A percentile compares a stretch with the other conserved stretches of the same genome.
Evolutionary conservation across 2,329 filamentous ascomycete genomes (phyloP).

Genomic region (Lachnellula willkommii): DNA sequence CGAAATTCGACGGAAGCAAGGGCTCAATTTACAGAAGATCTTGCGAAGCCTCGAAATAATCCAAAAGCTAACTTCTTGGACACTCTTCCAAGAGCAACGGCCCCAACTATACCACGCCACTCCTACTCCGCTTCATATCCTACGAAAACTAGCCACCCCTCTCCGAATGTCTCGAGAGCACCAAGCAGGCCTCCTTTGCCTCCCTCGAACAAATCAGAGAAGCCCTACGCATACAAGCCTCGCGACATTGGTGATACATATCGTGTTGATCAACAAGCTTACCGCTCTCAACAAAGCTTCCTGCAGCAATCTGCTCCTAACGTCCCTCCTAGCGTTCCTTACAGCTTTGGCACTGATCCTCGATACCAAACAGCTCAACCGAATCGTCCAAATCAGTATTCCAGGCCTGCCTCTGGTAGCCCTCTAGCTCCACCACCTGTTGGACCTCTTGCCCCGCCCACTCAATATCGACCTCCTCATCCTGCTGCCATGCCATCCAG

Average conservation of each 20-base stretch:
- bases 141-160: conserved; percentile 19
- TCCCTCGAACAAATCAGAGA: conserved; percentile 35
- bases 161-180: conserved; percentile 27
- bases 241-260: conserved; percentile 23
- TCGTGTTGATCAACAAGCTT: conserved; percentile 30
- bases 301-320: conserved; percentile 25
- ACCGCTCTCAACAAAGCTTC: conserved; percentile 30
- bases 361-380: conserved; percentile 14
- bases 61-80: conserved; percentile 68
- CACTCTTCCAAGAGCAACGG: conserved; percentile 51
- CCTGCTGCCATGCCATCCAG: conserved; percentile 11
- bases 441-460: conserved; percentile 10
- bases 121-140: conserved; percentile 32
- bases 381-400: neutral
- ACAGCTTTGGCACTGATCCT: conserved; percentile 30
- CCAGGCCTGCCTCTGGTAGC: neutral
- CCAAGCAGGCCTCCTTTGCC: conserved; percentile 29
- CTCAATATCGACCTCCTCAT: conserved; percentile 16
- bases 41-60: conserved; percentile 53
- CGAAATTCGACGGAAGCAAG: conserved; percentile 82
- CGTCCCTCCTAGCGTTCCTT: conserved; percentile 6
- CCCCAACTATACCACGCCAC: conserved; percentile 36
- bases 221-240: conserved; percentile 52
- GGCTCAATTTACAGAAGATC: conserved; percentile 84
- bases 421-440: neutral